A percentile compares a stretch with the other conserved stretches of the same genome.
Evolutionary conservation across 2,329 filamentous ascomycete genomes (phyloP).

Genomic region (Laburnicola sp.): DNA sequence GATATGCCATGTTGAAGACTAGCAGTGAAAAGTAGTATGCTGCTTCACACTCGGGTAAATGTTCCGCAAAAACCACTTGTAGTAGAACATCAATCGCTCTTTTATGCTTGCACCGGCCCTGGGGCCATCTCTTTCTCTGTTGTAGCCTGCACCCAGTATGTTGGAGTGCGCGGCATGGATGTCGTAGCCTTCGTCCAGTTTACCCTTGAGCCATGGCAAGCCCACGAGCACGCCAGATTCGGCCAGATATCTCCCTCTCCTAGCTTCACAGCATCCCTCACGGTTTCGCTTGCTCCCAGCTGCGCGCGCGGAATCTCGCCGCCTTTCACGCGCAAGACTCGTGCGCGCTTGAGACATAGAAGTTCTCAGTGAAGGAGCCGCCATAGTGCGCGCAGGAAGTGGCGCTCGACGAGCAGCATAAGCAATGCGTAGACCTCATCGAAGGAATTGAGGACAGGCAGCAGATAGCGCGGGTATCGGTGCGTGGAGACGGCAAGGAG

Average conservation of each 20-base stretch:
- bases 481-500: slow-evolving; percentile 93
- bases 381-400: slow-evolving; percentile 88
- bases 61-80: slow-evolving; percentile 87
- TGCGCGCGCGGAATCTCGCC: slow-evolving; percentile 85
- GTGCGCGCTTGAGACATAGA: slow-evolving; percentile 95
- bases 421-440: slow-evolving; percentile 91
- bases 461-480: slow-evolving; percentile 90
- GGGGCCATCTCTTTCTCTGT: slow-evolving; percentile 62
- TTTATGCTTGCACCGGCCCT: slow-evolving; percentile 70
- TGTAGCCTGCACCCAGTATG: slow-evolving; percentile 61
- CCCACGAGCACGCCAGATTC: slow-evolving; percentile 87
- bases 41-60: slow-evolving; percentile 91
- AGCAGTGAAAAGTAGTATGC: slow-evolving; percentile 90
- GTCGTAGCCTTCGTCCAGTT: slow-evolving; percentile 91
- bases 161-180: slow-evolving; percentile 74
- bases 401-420: slow-evolving; percentile 85
- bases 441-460: slow-evolving; percentile 91
- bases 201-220: slow-evolving; percentile 90
- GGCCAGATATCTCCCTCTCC: slow-evolving; percentile 76
- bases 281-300: slow-evolving; percentile 69
- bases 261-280: slow-evolving; percentile 77
- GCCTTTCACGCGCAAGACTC: slow-evolving; percentile 68
- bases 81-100: slow-evolving; percentile 77
- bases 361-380: slow-evolving; percentile 95
- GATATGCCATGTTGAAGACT: slow-evolving; percentile 88